Percentiles rank a stretch among this genome's conserved stretches.
Conservation (phyloP, 306 rosid species). For the Lathyrus tuberosus region DNA sequence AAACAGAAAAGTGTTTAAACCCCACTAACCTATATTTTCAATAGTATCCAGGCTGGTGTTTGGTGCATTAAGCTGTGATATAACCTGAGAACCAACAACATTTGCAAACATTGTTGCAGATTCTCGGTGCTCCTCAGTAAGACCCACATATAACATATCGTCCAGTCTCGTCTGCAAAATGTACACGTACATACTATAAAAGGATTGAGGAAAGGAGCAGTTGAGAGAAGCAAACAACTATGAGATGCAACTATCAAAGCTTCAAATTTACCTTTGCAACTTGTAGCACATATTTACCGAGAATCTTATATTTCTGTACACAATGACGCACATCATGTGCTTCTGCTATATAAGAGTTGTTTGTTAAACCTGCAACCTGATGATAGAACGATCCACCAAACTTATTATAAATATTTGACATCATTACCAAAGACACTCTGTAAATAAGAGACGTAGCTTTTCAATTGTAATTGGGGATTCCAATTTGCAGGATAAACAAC, state of each 20-base stretch:
- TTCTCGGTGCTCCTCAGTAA: conserved; percentile 96
- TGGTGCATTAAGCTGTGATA: conserved; percentile 78
- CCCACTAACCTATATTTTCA: conserved; percentile 62
- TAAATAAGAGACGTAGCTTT: conserved; percentile 29
- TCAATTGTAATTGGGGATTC: conserved; percentile 25
- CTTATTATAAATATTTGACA: conserved; percentile 25
- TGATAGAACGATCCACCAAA: conserved; percentile 44
- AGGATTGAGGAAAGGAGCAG: conserved; percentile 39
- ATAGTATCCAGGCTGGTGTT: conserved; percentile 49
- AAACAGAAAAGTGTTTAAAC: conserved; percentile 20
- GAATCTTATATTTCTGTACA: conserved; percentile 71
- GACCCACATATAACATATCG: conserved; percentile 93
- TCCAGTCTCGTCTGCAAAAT: conserved; percentile 88
- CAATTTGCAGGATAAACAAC: not conserved
- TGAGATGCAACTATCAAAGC: conserved; percentile 35
- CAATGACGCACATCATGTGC: conserved; percentile 89
- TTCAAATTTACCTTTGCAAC: conserved; percentile 81
- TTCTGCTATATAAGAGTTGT: conserved; percentile 79
- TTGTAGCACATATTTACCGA: conserved; percentile 77
- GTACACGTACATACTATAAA: conserved; percentile 39
- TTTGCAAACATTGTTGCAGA: conserved; percentile 94
- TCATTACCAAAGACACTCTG: conserved; percentile 11
- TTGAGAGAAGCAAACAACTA: conserved; percentile 34
- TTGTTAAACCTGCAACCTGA: conserved; percentile 97
- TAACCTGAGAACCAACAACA: conserved; percentile 95